Evolutionary conservation across 495 filamentous ascomycete genomes (phyloP), one percentile per base, ranked within the genome.

Genomic region (Pseudevernia furfuracea): DNA sequence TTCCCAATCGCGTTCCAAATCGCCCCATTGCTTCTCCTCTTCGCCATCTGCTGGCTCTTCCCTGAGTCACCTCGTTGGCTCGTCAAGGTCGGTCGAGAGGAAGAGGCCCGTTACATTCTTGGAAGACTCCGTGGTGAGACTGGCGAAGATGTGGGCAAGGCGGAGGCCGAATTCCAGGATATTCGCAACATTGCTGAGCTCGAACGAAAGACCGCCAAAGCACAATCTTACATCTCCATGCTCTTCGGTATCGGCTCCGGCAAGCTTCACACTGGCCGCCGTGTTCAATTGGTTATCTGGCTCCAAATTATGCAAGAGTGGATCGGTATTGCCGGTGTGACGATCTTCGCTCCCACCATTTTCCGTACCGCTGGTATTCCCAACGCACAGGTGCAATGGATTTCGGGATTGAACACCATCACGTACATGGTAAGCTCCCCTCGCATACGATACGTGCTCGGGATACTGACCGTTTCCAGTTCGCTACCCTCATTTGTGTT

Each of bases 1-100:
- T 87, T 90, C 68, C 87, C 86, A 0, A 84, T 90, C 65, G 87
- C 81, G 0, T 89, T 90, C 75, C 87, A 89, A 69, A 87, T 88
- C 61, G 74, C 87, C 58, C 83, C 84, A 37, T 77, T 88, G 1
- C 68, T 88, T n/a, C 59, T 83, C 28, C 77, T 85, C 34, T 71
- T 80, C 48, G 65, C 63, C 9, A 73, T 70, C 15, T 77, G 86
- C 53, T 87, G 82, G 82, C 82, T 84, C 72, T 84, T 87, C 70
- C 85, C 85, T 32, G 85, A 87, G 65, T 87, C 84, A 5, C 85
- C 85, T 17, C 80, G 84, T 30, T 88, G 85, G 82, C 78, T 87
- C 14, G 80, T 81, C 58, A 87, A 86, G 63, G 83, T 80, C 12
- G 84, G 84, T 12, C 80, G 84, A 10, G 79, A 82, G 60, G 80